Conservation (phyloP, 352 stramenopile genomes). For the Globisporangium okanoganense region DNA sequence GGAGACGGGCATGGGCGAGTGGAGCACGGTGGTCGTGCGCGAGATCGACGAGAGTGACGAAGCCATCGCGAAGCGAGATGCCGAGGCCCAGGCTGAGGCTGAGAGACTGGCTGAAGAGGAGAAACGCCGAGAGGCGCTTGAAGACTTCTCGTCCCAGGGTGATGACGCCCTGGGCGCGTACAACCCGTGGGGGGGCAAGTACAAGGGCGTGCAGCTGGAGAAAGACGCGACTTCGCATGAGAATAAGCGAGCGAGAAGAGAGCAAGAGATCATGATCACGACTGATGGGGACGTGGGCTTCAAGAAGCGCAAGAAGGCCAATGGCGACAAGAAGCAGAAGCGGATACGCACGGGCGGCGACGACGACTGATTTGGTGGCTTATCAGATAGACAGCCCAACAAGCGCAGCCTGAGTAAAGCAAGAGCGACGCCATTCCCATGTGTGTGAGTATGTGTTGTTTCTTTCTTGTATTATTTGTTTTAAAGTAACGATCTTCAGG, state of each 20-base stretch:
- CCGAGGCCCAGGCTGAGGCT: conserved; percentile 40
- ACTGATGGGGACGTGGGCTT: conserved; percentile 57
- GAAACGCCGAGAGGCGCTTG: conserved; percentile 49
- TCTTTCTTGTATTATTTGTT: conserved; percentile 16
- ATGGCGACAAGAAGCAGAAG: conserved; percentile 52
- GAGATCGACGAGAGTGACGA: conserved; percentile 76
- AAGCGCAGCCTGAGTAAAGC: not conserved
- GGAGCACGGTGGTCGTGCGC: conserved; percentile 70
- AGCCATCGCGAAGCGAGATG: conserved; percentile 43
- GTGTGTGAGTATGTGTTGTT: not conserved
- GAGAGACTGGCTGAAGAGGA: conserved; percentile 40
- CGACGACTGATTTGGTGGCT: conserved; percentile 29
- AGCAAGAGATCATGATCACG: conserved; percentile 53
- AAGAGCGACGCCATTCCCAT: conserved; percentile 8
- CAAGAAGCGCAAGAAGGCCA: conserved; percentile 53
- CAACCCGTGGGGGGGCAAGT: conserved; percentile 80
- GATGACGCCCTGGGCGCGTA: conserved; percentile 77
- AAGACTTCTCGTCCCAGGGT: conserved; percentile 60
- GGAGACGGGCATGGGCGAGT: conserved; percentile 77
- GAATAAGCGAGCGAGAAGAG: conserved; percentile 17
- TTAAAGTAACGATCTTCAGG: conserved; percentile 19
- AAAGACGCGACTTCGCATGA: conserved; percentile 17
- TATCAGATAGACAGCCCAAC: not conserved
- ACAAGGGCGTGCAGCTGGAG: conserved; percentile 78
- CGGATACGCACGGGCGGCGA: conserved; percentile 59